Percentiles rank a stretch among this genome's conserved stretches.
These are phyloP conservation scores for Xerocomellus dryophilus DNA, from an alignment of 768 basidiomycete species.

Conservation along the genomic window DNA sequence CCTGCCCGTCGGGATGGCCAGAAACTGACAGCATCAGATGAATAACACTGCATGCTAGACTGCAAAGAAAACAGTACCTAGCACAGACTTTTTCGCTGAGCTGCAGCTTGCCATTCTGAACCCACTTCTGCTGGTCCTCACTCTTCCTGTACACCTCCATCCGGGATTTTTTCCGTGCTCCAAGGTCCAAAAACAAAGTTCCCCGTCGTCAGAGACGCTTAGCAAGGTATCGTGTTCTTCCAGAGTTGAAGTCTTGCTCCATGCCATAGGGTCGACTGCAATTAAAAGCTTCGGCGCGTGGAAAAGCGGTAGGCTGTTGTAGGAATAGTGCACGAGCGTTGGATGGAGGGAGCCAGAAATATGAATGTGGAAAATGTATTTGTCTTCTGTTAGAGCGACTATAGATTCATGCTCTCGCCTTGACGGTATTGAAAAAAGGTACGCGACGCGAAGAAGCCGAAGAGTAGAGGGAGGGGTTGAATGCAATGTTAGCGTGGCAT, in stretches of 20 bases:
- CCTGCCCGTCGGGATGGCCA: constrained; percentile 55
- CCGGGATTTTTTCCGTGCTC: constrained; percentile 36
- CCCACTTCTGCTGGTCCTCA: constrained; percentile 64
- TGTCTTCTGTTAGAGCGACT: constrained; percentile 62
- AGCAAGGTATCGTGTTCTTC: constrained; percentile 69
- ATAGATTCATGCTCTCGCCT: constrained; percentile 51
- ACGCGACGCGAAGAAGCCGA: constrained; percentile 49
- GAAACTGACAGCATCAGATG: constrained; percentile 48
- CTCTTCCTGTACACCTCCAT: constrained; percentile 72
- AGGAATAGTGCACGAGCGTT: constrained; percentile 45
- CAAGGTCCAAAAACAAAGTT: constrained; percentile 84
- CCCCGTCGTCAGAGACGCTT: constrained; percentile 72
- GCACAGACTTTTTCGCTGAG: constrained; percentile 86
- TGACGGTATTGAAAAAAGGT: constrained; percentile 66
- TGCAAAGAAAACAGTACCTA: constrained; percentile 53
- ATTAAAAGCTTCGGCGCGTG: constrained; percentile 52
- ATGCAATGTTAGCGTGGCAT: constrained; percentile 51
- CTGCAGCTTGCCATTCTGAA: constrained; percentile 80
- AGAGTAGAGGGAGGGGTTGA: constrained; percentile 42
- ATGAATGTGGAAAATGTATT: constrained; percentile 57
- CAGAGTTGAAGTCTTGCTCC: constrained; percentile 52
- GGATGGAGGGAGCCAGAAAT: constrained; percentile 35
- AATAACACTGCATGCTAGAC: background rate
- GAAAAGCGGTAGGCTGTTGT: constrained; percentile 51
- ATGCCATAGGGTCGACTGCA: constrained; percentile 87